A percentile compares a stretch with the other conserved stretches of the same genome.
Conservation (phyloP, 805 yeast genomes). For the Maudiozyma barnettii region DNA sequence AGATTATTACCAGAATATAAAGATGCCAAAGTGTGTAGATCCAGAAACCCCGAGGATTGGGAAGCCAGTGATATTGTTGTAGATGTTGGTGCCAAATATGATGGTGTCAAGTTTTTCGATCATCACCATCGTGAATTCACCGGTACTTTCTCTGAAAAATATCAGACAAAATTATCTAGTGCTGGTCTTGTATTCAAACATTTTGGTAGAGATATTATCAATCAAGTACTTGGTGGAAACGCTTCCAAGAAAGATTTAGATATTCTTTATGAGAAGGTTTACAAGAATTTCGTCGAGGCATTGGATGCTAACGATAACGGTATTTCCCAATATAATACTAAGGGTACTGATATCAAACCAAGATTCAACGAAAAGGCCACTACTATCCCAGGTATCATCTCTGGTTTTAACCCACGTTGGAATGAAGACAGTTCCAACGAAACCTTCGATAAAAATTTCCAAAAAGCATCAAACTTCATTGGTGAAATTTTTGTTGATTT, state of each 20-base stretch:
- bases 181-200: constrained; percentile 92
- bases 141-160: constrained; percentile 57
- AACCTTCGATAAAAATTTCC: constrained; percentile 45
- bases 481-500: constrained; percentile 67
- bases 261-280: constrained; percentile 63
- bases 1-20: constrained; percentile 58
- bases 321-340: constrained; percentile 53
- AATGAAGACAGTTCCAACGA: constrained; percentile 56
- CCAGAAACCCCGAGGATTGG: constrained; percentile 76
- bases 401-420: constrained; percentile 82
- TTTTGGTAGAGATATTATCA: constrained; percentile 63
- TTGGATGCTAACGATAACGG: constrained; percentile 97
- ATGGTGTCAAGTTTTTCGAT: constrained; percentile 71
- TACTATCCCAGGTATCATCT: constrained; percentile 67
- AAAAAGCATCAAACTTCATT: constrained; percentile 77
- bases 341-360: constrained; percentile 35
- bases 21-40: constrained; percentile 63
- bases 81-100: constrained; percentile 86
- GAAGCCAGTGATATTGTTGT: constrained; percentile 85
- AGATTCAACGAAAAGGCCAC: constrained; percentile 65
- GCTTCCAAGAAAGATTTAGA: constrained; percentile 37
- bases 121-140: constrained; percentile 92
- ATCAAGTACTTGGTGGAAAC: constrained; percentile 35
- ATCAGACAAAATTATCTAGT: constrained; percentile 73
- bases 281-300: constrained; percentile 79